These are phyloP conservation scores for Russula emetica DNA, from an alignment of 768 basidiomycete genomes.

Conservation along the genomic window DNA sequence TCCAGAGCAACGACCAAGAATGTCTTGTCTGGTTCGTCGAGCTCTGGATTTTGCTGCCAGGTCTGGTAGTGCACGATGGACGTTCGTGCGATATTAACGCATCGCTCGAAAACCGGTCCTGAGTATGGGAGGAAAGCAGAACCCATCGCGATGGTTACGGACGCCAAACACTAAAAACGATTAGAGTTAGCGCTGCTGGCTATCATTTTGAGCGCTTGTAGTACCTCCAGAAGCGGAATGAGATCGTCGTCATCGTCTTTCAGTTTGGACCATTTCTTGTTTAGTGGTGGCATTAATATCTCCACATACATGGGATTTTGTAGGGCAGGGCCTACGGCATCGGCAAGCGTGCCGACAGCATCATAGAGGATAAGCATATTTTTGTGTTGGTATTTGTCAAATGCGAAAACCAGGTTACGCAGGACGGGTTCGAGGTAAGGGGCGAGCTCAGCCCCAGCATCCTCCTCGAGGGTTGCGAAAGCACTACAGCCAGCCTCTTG, in stretches of 20 bases:
- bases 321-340: conserved; percentile 87
- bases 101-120: conserved; percentile 87
- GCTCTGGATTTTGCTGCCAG: conserved; percentile 81
- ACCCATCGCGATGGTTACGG: conserved; percentile 95
- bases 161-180: conserved; percentile 80
- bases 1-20: conserved; percentile 99
- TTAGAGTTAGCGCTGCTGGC: not conserved
- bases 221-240: conserved; percentile 91
- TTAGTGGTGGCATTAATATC: conserved; percentile 93
- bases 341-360: conserved; percentile 96
- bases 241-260: conserved; percentile 89
- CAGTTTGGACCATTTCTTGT: conserved; percentile 83
- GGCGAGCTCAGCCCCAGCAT: conserved; percentile 83
- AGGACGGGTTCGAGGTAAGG: conserved; percentile 95
- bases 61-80: conserved; percentile 82
- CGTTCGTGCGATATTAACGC: conserved; percentile 76
- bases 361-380: conserved; percentile 98
- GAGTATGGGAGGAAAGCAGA: conserved; percentile 85
- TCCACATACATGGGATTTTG: conserved; percentile 85
- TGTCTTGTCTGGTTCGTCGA: conserved; percentile 93
- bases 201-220: conserved; percentile 23
- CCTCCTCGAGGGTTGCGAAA: conserved; percentile 97
- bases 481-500: conserved; percentile 99
- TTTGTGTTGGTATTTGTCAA: conserved; percentile 98
- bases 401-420: conserved; percentile 91